Conservation (phyloP, 148 eudicot species). For the Camellia granthamiana region DNA sequence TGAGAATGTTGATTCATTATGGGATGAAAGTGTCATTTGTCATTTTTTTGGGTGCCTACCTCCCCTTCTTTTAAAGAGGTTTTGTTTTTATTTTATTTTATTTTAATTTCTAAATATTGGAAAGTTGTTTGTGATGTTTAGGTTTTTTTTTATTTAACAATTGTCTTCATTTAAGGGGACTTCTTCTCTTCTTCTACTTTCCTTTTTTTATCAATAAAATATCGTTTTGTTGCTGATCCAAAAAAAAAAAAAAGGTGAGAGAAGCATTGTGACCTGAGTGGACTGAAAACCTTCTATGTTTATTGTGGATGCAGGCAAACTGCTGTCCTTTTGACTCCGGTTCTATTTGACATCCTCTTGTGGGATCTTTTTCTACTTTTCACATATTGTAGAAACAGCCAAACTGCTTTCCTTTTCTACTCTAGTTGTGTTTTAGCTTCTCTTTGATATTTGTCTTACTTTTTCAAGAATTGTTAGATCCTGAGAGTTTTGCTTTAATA, state of each 20-base stretch:
- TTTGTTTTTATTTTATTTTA: too few species aligned
- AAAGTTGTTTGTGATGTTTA: too few species aligned
- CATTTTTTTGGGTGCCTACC: too few species aligned
- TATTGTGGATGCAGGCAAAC: background rate
- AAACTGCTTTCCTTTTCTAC: background rate
- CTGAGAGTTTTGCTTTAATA: background rate
- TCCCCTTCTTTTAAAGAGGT: too few species aligned
- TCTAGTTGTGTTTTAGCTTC: background rate
- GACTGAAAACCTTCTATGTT: background rate
- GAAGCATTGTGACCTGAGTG: background rate
- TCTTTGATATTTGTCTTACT: background rate
- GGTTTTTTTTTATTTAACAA: too few species aligned
- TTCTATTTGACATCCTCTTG: constrained; percentile 2
- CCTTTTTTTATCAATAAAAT: too few species aligned
- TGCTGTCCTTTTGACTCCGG: background rate
- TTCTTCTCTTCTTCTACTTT: too few species aligned
- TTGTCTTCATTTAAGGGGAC: too few species aligned
- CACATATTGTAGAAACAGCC: background rate
- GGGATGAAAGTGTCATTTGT: too few species aligned
- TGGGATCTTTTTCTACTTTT: background rate
- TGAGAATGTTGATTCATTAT: too few species aligned
- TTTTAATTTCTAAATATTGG: too few species aligned
- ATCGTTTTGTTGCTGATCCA: too few species aligned
- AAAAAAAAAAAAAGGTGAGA: background rate
- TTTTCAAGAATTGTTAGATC: background rate